A percentile compares a stretch with the other conserved stretches of the same genome.
phyloP scores from a whole-genome alignment of 2,329 filamentous ascomycete species.

The Alternaria conjuncta region DNA sequence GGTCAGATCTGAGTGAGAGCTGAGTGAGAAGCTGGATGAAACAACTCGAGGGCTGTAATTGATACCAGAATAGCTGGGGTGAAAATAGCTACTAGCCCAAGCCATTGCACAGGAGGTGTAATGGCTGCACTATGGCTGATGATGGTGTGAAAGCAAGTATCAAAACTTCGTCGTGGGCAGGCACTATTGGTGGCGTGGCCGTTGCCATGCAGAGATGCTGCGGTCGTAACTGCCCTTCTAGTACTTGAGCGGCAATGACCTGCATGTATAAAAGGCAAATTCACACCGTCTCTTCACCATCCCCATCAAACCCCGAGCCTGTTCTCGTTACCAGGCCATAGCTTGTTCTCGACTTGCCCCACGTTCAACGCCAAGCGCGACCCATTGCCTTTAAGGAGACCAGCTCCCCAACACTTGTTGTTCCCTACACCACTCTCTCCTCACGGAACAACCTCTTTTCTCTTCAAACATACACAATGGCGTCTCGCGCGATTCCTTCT shows the following conservation, averaged over 20 bases:
- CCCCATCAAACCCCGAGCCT: conserved; percentile 10
- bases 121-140: not conserved
- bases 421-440: conserved; percentile 11
- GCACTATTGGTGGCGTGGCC: conserved; percentile 18
- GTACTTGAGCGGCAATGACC: conserved; percentile 18
- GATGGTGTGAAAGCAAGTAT: not conserved
- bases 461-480: conserved; percentile 61
- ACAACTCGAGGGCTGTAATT: not conserved
- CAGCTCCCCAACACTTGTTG: conserved; percentile 25
- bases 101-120: not conserved
- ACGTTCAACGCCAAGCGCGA: conserved; percentile 22
- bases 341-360: conserved; percentile 34
- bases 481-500: conserved; percentile 75
- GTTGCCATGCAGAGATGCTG: conserved; percentile 22
- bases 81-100: not conserved
- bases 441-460: conserved; percentile 3
- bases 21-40: not conserved
- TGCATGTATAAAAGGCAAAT: conserved; percentile 20
- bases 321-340: conserved; percentile 19
- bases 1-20: not conserved
- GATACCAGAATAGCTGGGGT: not conserved
- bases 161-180: conserved; percentile 1
- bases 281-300: conserved; percentile 19
- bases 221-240: conserved; percentile 18
- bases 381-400: conserved; percentile 31